Conservation (phyloP, 108 stramenopile genomes). For the Discostella pseudostelligera region DNA sequence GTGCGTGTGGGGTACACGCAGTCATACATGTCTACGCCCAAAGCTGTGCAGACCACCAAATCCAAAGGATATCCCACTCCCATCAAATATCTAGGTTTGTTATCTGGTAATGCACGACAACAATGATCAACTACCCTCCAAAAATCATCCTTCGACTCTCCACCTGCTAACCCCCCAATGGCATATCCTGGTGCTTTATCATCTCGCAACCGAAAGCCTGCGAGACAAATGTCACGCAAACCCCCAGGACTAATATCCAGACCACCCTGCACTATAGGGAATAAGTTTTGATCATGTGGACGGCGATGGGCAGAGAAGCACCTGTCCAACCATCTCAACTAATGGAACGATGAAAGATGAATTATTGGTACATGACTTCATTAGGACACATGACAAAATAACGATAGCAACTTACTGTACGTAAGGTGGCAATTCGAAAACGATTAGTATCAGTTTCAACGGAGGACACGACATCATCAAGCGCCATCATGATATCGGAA, state of each 20-base stretch:
- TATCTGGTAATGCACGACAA: slow-evolving; percentile 81
- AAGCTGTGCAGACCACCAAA: slow-evolving; percentile 94
- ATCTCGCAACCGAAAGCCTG: slow-evolving; percentile 85
- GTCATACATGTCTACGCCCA: slow-evolving; percentile 99
- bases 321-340: slow-evolving; percentile 92
- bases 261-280: slow-evolving; percentile 97
- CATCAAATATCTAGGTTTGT: slow-evolving; percentile 96
- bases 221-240: slow-evolving; percentile 89
- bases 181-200: slow-evolving; percentile 91
- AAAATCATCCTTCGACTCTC: slow-evolving; percentile 95
- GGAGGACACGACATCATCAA: slow-evolving; percentile 94
- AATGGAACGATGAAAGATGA: neutral
- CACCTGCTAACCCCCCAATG: slow-evolving; percentile 96
- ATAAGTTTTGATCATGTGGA: slow-evolving; percentile 80
- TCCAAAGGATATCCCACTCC: slow-evolving; percentile 98
- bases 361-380: neutral
- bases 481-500: slow-evolving; percentile 96
- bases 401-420: slow-evolving; percentile 55
- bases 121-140: slow-evolving; percentile 96
- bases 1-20: slow-evolving; percentile 98
- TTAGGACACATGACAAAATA: neutral
- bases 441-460: slow-evolving; percentile 67
- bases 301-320: slow-evolving; percentile 84
- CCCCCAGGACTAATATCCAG: slow-evolving; percentile 89
- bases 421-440: slow-evolving; percentile 85